Evolutionary conservation across 75 land plant genomes (phyloP), one percentile per base, ranked within the genome.

Genomic region (Cryptomeria japonica): DNA sequence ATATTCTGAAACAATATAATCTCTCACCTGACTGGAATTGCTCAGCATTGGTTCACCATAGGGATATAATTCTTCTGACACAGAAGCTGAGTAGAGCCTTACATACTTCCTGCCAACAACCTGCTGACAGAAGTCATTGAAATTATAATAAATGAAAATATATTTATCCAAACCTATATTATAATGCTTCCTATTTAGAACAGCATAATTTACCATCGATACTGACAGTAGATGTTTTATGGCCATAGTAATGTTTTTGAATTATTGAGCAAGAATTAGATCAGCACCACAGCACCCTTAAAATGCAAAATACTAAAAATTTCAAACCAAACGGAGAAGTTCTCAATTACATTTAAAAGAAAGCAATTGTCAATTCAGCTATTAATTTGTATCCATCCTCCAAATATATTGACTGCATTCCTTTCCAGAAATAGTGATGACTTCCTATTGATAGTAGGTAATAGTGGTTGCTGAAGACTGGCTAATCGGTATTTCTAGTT

Each of bases 21-120:
- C n/a, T 31, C 51, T 31, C 88, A 97, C 99, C 99, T 97, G 95
- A 88, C 99, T 98, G 36, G 99, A 95, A 90, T 98, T 98, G 90
- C 88, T 79, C 32, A 97, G 95, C 99, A 98, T 96, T 28, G 99
- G 61, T 87, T 97, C 99, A n/a, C 87, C 19, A 87, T 93, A 91
- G 14, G 99, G 99, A 82, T 98, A 94, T 84, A 98, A 92, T 2
- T 91, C 93, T 79, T 91, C 93, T 38, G 92, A 86, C 70, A 87
- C 85, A 68, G 91, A 90, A 76, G 97, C 94, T 61, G 93, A 88
- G 87, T 97, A 98, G 32, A 98, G 94, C 87, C 99, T 93, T n/a
- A 98, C 87, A 89, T 98, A 98, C 87, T 98, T 98, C 87, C 87
- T 94, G 53, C 99, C 99, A 64, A 97, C 92, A 86, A 96, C 99